Evolutionary conservation across 495 filamentous ascomycete species (phyloP).

Genomic region (Aspergillus cristatus): DNA sequence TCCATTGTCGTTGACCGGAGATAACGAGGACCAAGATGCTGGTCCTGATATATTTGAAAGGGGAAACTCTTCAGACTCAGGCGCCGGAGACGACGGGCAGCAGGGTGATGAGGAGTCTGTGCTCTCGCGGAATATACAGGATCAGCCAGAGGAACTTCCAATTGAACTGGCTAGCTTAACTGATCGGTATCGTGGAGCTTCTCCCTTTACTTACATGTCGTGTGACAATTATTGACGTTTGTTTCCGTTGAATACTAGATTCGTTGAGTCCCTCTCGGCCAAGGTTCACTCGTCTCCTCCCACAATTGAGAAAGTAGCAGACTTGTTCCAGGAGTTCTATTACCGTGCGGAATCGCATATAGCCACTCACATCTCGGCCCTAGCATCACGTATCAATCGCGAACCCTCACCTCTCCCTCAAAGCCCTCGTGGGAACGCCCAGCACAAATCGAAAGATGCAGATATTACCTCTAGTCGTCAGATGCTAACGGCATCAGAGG

Average conservation of each 20-base stretch:
- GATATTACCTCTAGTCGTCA: slow-evolving; percentile 52
- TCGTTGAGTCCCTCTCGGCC: slow-evolving; percentile 82
- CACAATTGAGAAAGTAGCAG: slow-evolving; percentile 71
- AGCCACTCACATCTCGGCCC: slow-evolving; percentile 72
- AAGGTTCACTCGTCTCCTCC: slow-evolving; percentile 80
- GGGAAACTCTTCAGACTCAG: slow-evolving; percentile 42
- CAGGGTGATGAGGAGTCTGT: slow-evolving; percentile 34
- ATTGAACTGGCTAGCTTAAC: slow-evolving; percentile 84
- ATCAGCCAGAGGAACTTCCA: slow-evolving; percentile 74
- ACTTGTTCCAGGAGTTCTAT: slow-evolving; percentile 95
- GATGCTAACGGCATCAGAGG: slow-evolving; percentile 86
- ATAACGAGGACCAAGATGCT: slow-evolving; percentile 23
- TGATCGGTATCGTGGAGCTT: slow-evolving; percentile 54
- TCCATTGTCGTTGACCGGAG: slow-evolving; percentile 14
- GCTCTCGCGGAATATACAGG: slow-evolving; percentile 43
- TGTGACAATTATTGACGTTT: slow-evolving; percentile 1
- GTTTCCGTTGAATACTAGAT: slow-evolving; percentile 40
- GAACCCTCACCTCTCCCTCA: slow-evolving; percentile 45
- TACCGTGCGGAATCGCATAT: slow-evolving; percentile 72
- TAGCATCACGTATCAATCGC: slow-evolving; percentile 66
- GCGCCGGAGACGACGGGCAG: slow-evolving; percentile 38
- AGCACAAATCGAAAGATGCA: slow-evolving; percentile 9
- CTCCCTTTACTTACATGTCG: not conserved
- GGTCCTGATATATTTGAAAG: slow-evolving; percentile 38
- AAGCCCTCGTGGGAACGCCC: slow-evolving; percentile 5